Evolutionary conservation across 345 rosid genomes (phyloP), one percentile per base, ranked within the genome.

Genomic region (Trapa bicornis): DNA sequence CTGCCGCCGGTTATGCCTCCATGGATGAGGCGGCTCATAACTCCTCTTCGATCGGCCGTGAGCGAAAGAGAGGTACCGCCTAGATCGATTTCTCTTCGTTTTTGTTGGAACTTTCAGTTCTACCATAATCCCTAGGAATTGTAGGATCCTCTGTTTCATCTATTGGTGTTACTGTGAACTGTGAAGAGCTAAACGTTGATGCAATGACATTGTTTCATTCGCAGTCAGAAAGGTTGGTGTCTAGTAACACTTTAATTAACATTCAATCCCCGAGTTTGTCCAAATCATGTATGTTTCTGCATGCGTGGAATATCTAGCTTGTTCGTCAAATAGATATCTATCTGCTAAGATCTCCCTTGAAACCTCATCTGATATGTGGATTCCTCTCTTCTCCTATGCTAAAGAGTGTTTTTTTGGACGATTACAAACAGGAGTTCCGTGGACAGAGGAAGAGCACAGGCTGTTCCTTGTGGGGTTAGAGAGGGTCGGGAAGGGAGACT

Each of bases 391-490:
- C 17, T 58, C 6, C 17, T 48, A 47, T 32, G 57, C 14, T 43
- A 16, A 43, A 13, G 6, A 0, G 53, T 42, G 50, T 8, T 22
- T 32, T 3, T 37, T 6, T 50, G 54, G 50, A 42, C 14, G 11
- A 17, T 52, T 35, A 7, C 68, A 61, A 61, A 66, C 71, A 93
- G 98, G 97, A 37, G 86, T 88, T 71, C 92, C 98, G 48, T 93
- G 98, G 98, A 90, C 96, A 16, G 98, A 93, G 73, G 96, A 88
- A 62, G 98, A 93, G 76, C 98, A 93, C 81, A 90, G 84, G 79
- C 79, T 83, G 70, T 93, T 93, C 81, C 76, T 93, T 62, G 50
- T 88, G 17, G 98, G 98, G 36, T 67, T 93, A 68, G 87, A 88
- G 79, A 93, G 80, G 66, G 95, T 87, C 16, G 98, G 98, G 6